Evolutionary conservation across 192 early-diverging fungal species (phyloP), one percentile per base, ranked within the genome.

Genomic region (Phlyctochytrium arcticum): DNA sequence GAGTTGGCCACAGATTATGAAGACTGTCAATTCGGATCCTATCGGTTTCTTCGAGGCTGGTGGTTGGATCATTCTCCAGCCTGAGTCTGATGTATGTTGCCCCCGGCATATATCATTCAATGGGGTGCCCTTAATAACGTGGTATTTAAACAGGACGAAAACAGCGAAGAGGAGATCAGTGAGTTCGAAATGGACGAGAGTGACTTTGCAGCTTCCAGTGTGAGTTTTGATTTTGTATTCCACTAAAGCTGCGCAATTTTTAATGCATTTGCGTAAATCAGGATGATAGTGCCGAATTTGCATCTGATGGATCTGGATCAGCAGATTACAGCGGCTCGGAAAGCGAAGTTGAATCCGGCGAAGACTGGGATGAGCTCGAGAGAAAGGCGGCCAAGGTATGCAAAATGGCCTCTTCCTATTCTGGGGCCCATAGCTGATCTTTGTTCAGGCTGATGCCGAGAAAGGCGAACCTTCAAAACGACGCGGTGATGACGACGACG

Each of bases 1-100:
- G 59, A 90, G 89, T 73, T 99, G 97, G 97, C 62, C 87, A 5
- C 87, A 86, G 70, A 99, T 99, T 75, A 99, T 99, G 97, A 99
- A 96, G 75, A 98, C 94, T 0, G 85, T 99, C 32, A 90, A 90
- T 71, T 85, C 91, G 51, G 91, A 98, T 67, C 95, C 97, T 0
- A 88, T 82, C 4, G 88, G 83, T 32, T 99, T 99, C 71, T 99
- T 90, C 73, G 87, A 94, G 33, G 71, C 59, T 10, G 94, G 93
- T 60, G 95, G 93, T 24, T 99, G 96, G 96, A 76, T 74, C 53
- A 96, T 98, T 81, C 72, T 99, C 71, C 82, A 84, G 9, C 70
- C 76, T 24, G 88, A 89, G 54, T 72, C 70, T 36, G 80, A 74
- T 19, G 67, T 70, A 46, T 54, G 48, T 26, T 8, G 10, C 33